Conservation (phyloP, 2,329 filamentous ascomycete genomes). For the Intubia oerlemansii region DNA sequence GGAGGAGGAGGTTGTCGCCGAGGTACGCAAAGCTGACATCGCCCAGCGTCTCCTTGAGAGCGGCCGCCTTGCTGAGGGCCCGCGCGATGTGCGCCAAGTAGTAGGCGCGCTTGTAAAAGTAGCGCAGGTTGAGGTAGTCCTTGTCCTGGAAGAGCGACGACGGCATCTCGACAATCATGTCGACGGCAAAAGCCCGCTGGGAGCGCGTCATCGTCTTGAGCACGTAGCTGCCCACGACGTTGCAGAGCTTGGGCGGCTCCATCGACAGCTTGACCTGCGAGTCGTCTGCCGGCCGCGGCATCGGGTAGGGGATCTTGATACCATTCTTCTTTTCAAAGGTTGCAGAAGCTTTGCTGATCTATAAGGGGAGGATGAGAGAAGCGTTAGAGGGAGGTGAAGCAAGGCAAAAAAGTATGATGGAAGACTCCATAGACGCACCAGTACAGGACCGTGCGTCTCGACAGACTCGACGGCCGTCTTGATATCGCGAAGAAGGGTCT, state of each 20-base stretch:
- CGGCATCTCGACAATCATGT: constrained; percentile 80
- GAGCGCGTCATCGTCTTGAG: constrained; percentile 51
- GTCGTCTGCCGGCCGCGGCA: constrained; percentile 55
- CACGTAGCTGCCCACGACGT: constrained; percentile 76
- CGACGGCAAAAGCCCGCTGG: constrained; percentile 38
- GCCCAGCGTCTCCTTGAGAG: constrained; percentile 29
- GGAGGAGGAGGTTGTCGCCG: constrained; percentile 56
- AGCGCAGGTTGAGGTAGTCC: constrained; percentile 80
- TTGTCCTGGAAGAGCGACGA: constrained; percentile 67
- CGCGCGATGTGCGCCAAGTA: constrained; percentile 68
- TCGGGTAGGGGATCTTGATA: constrained; percentile 63
- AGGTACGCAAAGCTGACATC: constrained; percentile 42
- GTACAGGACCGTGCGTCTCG: constrained; percentile 24
- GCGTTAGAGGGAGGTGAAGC: neutral
- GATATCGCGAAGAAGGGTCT: constrained; percentile 26
- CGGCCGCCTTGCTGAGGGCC: constrained; percentile 37
- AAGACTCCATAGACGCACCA: constrained; percentile 18
- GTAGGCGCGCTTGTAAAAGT: constrained; percentile 87
- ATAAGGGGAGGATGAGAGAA: neutral
- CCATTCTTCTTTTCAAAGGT: constrained; percentile 45
- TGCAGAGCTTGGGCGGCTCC: constrained; percentile 53
- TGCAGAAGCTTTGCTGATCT: constrained; percentile 48
- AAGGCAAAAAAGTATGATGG: too few relatives aligned
- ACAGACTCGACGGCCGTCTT: constrained; percentile 31
- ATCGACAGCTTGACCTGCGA: constrained; percentile 68